Percentiles rank a stretch among this genome's conserved stretches.
Evolutionary conservation across 2,329 filamentous ascomycete species (phyloP).

Genomic region (Fusarium acutatum): DNA sequence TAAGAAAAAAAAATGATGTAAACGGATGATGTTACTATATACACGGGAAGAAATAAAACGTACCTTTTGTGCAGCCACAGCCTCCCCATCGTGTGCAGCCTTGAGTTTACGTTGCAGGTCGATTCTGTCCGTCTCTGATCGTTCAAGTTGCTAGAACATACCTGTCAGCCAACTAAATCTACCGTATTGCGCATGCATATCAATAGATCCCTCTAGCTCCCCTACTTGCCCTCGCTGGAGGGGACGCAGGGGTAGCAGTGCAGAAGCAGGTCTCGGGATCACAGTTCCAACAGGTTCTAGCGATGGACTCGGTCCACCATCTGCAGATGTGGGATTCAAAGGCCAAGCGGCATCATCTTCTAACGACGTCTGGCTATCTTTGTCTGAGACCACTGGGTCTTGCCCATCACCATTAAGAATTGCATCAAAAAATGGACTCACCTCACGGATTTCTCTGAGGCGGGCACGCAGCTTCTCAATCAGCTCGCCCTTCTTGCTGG

Average conservation of each 20-base stretch:
- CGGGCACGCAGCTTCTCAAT: constrained; percentile 65
- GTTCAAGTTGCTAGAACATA: constrained; percentile 62
- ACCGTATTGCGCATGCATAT: background rate
- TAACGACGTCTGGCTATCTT: background rate
- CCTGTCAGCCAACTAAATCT: constrained; percentile 21
- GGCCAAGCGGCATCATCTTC: background rate
- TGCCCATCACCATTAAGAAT: constrained; percentile 5
- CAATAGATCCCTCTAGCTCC: background rate
- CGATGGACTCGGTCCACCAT: background rate
- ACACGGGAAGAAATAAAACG: constrained; percentile 38
- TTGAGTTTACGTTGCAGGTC: constrained; percentile 66
- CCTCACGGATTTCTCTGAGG: constrained; percentile 66
- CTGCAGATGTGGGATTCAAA: background rate
- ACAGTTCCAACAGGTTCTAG: background rate
- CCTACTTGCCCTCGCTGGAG: background rate
- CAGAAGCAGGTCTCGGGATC: background rate
- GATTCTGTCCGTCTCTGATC: constrained; percentile 64
- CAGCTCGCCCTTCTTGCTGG: constrained; percentile 59
- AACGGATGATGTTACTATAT: background rate
- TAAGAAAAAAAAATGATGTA: background rate
- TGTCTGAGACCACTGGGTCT: constrained; percentile 18
- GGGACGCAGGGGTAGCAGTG: background rate
- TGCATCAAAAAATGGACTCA: constrained; percentile 49
- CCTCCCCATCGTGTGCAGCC: constrained; percentile 58
- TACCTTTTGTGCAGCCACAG: constrained; percentile 63